Conservation (phyloP, 2,329 filamentous ascomycete species). For the Colletotrichum abscissum region DNA sequence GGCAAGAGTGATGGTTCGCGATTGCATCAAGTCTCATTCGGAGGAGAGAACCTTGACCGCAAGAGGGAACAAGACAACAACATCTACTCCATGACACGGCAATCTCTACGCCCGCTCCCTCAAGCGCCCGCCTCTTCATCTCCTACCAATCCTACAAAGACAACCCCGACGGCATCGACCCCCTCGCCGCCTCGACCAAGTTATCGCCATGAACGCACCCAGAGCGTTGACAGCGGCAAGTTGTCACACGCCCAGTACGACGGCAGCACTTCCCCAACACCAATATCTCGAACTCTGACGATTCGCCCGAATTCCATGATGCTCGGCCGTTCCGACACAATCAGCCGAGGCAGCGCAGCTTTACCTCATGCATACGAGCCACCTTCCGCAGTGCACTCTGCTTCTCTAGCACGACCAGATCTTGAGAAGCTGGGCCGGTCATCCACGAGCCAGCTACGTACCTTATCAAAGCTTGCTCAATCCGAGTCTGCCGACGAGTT, state of each 20-base stretch:
- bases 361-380: slow-evolving; percentile 45
- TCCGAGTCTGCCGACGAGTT: slow-evolving; percentile 83
- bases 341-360: slow-evolving; percentile 50
- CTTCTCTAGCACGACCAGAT: slow-evolving; percentile 74
- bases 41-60: slow-evolving; percentile 41
- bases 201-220: slow-evolving; percentile 65
- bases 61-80: slow-evolving; percentile 64
- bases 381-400: slow-evolving; percentile 49
- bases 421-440: slow-evolving; percentile 87
- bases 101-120: slow-evolving; percentile 80
- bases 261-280: slow-evolving; percentile 51
- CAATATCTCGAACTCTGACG: slow-evolving; percentile 54
- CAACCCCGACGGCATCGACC: slow-evolving; percentile 40
- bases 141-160: slow-evolving; percentile 42
- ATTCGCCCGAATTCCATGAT: slow-evolving; percentile 72
- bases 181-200: slow-evolving; percentile 50
- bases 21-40: slow-evolving; percentile 52
- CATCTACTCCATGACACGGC: slow-evolving; percentile 78
- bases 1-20: slow-evolving; percentile 79
- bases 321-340: slow-evolving; percentile 67
- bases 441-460: slow-evolving; percentile 88
- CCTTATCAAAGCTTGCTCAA: slow-evolving; percentile 85
- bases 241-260: slow-evolving; percentile 61
- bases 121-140: slow-evolving; percentile 67
- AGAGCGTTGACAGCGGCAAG: slow-evolving; percentile 72